Conservation (phyloP, 768 basidiomycete genomes). For the Lactarius hatsudake region DNA sequence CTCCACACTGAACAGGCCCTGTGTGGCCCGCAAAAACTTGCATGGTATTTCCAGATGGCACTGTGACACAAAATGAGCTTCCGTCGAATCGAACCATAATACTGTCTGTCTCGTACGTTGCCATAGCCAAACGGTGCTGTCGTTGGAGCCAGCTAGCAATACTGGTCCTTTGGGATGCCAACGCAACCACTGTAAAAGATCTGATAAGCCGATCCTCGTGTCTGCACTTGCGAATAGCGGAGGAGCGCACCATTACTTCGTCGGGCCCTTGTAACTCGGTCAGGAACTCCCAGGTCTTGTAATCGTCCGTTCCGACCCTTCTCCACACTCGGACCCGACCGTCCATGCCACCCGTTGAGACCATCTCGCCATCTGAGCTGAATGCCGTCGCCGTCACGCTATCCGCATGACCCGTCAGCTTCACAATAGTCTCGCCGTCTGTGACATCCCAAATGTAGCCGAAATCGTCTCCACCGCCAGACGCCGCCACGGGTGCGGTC, state of each 20-base stretch:
- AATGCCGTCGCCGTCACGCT: conserved; percentile 79
- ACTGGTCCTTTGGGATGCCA: conserved; percentile 96
- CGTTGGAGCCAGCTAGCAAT: conserved; percentile 88
- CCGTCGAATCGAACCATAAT: neutral
- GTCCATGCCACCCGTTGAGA: conserved; percentile 98
- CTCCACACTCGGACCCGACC: conserved; percentile 92
- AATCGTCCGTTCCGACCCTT: conserved; percentile 71
- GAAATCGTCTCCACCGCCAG: conserved; percentile 93
- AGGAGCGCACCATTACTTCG: conserved; percentile 80
- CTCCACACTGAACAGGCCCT: conserved; percentile 77
- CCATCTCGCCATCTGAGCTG: conserved; percentile 87
- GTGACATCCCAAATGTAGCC: conserved; percentile 92
- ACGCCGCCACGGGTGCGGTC: conserved; percentile 73
- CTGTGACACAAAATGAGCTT: conserved; percentile 41
- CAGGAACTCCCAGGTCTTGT: conserved; percentile 89
- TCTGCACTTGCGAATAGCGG: neutral
- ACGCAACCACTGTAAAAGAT: conserved; percentile 68
- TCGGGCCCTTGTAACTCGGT: conserved; percentile 91
- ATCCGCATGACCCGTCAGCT: conserved; percentile 90
- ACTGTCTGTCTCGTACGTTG: conserved; percentile 61
- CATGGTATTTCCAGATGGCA: conserved; percentile 93
- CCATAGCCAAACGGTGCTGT: conserved; percentile 96
- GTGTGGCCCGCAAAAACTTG: conserved; percentile 93
- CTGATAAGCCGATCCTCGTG: conserved; percentile 10
- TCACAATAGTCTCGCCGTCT: conserved; percentile 75